Base-by-base conservation (phyloP, 2,329 filamentous ascomycete genomes). In the Pyricularia sp. region DNA sequence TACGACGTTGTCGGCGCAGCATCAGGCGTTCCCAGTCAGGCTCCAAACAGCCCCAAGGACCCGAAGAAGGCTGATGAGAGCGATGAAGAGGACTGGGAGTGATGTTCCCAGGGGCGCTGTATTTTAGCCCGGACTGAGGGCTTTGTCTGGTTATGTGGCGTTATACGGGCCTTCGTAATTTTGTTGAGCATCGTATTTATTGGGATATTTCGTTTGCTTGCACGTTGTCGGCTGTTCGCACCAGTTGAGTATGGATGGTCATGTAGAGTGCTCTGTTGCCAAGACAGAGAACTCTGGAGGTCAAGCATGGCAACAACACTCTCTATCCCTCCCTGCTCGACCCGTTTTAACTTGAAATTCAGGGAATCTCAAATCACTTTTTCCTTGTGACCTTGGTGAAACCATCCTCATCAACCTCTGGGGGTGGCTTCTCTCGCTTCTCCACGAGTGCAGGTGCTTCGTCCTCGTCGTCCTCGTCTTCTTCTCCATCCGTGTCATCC, bases 1-100 rank as follows among this genome's bases (percentile, higher is more conserved):
- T 99, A 99, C 78, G 95, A 99, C 77, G 85, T 99, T 42, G 93
- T 99, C 64, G 91, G 91, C 9, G 89, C 90, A 6, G 83, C 88
- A 64, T 94, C 91, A 67, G 92, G 91, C 66, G 86, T 88, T 64
- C 88, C 90, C 55, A 97, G 92, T 77, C 91, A 92, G 72, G 58
- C 58, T 12, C 91, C 93, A 28, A 86, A 80, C 76, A 89, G 87
- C 76, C 87, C 87, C 30, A 88, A 87, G 76, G 86, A 85, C 42
- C 74, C 80, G 23, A 81, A 81, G 71, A 85, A 85, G 77, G 82
- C 75, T 9, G 84, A 85, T 31, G 76, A 91, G 71, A 90, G 87
- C 72, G 90, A 92, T 69, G 90, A 90, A 74, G 87, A 91, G 73
- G 91, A 93, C 75, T 93, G 91, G 90, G 91, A 93, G 79, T 93